Evolutionary conservation across 805 yeast species (phyloP).

Genomic region (Barnettozyma siamensis): DNA sequence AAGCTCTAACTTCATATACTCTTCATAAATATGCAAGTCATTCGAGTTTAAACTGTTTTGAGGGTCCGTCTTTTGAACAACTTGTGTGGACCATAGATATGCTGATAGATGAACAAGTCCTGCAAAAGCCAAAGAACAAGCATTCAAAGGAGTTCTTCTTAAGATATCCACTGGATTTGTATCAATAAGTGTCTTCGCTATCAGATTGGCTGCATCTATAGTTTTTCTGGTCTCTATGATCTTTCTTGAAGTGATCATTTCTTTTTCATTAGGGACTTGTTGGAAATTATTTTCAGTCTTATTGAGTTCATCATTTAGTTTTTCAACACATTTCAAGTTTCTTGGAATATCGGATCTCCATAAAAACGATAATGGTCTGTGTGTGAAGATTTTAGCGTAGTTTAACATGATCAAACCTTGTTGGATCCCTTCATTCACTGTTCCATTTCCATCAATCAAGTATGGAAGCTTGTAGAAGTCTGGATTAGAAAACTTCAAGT

Average conservation of each 20-base stretch:
- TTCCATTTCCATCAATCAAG: slow-evolving; percentile 37
- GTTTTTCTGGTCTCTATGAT: slow-evolving; percentile 49
- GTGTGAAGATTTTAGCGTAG: slow-evolving; percentile 50
- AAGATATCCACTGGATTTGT: slow-evolving; percentile 39
- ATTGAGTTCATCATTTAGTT: slow-evolving; percentile 20
- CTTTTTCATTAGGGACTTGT: slow-evolving; percentile 25
- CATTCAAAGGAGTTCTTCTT: slow-evolving; percentile 45
- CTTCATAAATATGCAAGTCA: slow-evolving; percentile 40
- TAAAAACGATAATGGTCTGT: slow-evolving; percentile 46
- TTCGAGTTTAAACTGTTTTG: slow-evolving; percentile 21
- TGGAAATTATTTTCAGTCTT: slow-evolving; percentile 28
- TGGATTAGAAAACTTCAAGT: slow-evolving; percentile 40
- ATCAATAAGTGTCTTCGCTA: slow-evolving; percentile 40
- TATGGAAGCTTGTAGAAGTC: slow-evolving; percentile 37
- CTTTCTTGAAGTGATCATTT: slow-evolving; percentile 37
- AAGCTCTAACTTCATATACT: slow-evolving; percentile 43
- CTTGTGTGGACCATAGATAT: slow-evolving; percentile 45
- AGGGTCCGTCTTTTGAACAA: slow-evolving; percentile 15
- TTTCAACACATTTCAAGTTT: slow-evolving; percentile 32
- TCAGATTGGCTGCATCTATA: slow-evolving; percentile 47
- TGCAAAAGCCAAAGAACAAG: slow-evolving; percentile 49
- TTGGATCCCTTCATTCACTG: slow-evolving; percentile 48
- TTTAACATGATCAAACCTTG: slow-evolving; percentile 43
- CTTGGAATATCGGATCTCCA: slow-evolving; percentile 45
- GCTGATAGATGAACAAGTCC: slow-evolving; percentile 48